These are phyloP conservation scores for Flaveria floridana DNA, from an alignment of 140 eudicot species.

Conservation along the genomic window DNA sequence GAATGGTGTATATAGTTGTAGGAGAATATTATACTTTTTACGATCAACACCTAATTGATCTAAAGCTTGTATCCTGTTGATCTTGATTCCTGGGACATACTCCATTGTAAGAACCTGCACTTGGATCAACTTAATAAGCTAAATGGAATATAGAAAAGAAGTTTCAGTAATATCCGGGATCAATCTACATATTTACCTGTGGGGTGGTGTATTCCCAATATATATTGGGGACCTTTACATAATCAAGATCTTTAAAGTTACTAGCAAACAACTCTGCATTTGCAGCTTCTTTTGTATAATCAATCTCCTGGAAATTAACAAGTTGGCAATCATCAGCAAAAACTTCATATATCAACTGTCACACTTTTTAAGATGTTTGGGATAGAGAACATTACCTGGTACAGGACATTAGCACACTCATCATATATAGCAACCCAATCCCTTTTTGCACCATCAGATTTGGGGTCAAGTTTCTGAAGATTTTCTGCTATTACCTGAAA, in stretches of 20 bases:
- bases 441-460: constrained; percentile 99
- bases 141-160: constrained; percentile 8
- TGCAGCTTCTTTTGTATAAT: constrained; percentile 94
- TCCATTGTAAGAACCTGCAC: constrained; percentile 93
- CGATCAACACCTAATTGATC: constrained; percentile 98
- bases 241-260: constrained; percentile 76
- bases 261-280: constrained; percentile 89
- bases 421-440: constrained; percentile 99
- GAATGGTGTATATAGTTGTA: background rate
- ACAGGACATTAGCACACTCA: constrained; percentile 95
- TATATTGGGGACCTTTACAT: constrained; percentile 88
- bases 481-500: constrained; percentile 88
- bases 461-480: constrained; percentile 95
- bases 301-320: constrained; percentile 71
- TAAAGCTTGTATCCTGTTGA: constrained; percentile 88
- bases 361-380: constrained; percentile 4
- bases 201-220: constrained; percentile 98
- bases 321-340: constrained; percentile 13
- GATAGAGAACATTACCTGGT: constrained; percentile 56
- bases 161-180: background rate
- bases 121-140: constrained; percentile 27
- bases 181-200: constrained; percentile 52
- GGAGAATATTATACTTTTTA: constrained; percentile 50
- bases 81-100: constrained; percentile 97
- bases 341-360: constrained; percentile 5